These are phyloP conservation scores for Mycena floridula DNA, from an alignment of 768 basidiomycete species.

Conservation along the genomic window DNA sequence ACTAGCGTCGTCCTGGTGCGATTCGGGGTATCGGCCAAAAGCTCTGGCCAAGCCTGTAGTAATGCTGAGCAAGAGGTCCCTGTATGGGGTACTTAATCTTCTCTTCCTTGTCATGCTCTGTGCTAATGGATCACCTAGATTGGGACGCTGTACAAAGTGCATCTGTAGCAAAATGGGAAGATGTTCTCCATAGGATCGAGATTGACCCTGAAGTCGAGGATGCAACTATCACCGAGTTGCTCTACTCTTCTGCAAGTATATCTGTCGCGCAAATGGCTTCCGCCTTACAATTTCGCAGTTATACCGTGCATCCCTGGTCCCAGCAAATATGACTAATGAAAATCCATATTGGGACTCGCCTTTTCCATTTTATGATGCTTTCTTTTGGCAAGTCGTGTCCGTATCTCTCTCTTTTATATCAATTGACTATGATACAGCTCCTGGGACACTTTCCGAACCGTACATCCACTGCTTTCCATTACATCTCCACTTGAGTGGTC, in stretches of 20 bases:
- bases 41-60: conserved; percentile 44
- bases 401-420: background rate
- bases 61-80: conserved; percentile 54
- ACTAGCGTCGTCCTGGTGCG: conserved; percentile 36
- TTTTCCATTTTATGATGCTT: conserved; percentile 44
- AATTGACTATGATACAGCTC: conserved; percentile 26
- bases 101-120: no score
- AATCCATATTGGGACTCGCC: conserved; percentile 44
- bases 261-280: background rate
- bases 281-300: conserved; percentile 22
- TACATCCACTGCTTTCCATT: conserved; percentile 43
- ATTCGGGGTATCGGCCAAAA: conserved; percentile 53
- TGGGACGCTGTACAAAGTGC: conserved; percentile 34
- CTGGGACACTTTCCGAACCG: conserved; percentile 50
- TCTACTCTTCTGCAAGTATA: conserved; percentile 39
- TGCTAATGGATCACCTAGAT: no score
- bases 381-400: conserved; percentile 38
- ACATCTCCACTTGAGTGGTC: conserved; percentile 39
- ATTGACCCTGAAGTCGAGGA: conserved; percentile 31
- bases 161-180: conserved; percentile 36
- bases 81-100: no score
- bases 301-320: conserved; percentile 44
- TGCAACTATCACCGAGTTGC: conserved; percentile 33
- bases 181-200: conserved; percentile 30
- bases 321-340: conserved; percentile 43